Evolutionary conservation across 352 stramenopile genomes (phyloP), one percentile per base, ranked within the genome.

Genomic region (Aphanomyces cochlioides): DNA sequence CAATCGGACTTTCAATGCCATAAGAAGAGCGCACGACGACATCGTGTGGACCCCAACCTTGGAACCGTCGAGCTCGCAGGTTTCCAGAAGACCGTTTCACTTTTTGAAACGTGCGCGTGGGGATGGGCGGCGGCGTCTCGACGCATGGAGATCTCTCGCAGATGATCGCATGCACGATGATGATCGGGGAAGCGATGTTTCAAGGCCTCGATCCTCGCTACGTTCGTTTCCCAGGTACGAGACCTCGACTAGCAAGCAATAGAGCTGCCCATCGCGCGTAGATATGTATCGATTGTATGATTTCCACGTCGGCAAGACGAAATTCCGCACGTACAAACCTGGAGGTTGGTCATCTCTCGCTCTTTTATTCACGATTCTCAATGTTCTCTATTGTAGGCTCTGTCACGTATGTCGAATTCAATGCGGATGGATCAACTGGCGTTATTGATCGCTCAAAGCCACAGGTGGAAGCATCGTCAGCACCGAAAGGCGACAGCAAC

Each of bases 121-220:
- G 48, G 1, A 93, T 93, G 85, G 85, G 85, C 15, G 84, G 74
- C 0, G 85, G 81, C 6, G 82, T 84, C 47, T 93, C 85, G 8
- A 90, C 80, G 37, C 79, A 90, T 53, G 74, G 79, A 12, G 81
- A 81, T 3, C 87, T 93, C 64, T 81, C 89, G 78, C 85, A 93
- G 73, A 92, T 92, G 84, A 84, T 93, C 63, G 85, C 85, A 43
- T 91, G 83, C 73, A 93, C 84, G 39, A 93, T 92, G 82, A 78
- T 93, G 67, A 80, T 93, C 8, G 85, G 84, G 6, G 82, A 93
- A 61, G 84, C 85, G 57, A 90, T 92, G 84, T 85, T 93, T 39
- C 80, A 90, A 56, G 85, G 85, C 0, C 72, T 93, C 40, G 85
- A 93, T 58, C 85, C 85, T 7, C 81, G 85, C 57, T 93, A 88